A percentile compares a stretch with the other conserved stretches of the same genome.
Conservation (phyloP, 441 rosid species). For the Adansonia grandidieri region DNA sequence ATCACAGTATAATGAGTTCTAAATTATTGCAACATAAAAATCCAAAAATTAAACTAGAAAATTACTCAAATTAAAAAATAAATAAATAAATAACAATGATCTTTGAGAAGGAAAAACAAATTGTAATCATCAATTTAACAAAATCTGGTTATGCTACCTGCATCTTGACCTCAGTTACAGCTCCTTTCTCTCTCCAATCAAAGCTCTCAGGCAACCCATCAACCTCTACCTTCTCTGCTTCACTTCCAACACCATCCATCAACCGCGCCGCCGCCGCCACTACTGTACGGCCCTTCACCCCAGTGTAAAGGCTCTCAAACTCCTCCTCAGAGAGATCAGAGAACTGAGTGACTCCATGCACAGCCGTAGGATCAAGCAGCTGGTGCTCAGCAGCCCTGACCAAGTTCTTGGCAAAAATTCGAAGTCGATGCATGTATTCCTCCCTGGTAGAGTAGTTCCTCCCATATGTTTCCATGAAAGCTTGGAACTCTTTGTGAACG, state of each 20-base stretch:
- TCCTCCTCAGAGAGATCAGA: slow-evolving; percentile 80
- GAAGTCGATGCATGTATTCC: slow-evolving; percentile 75
- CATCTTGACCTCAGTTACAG: slow-evolving; percentile 77
- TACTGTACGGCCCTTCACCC: slow-evolving; percentile 35
- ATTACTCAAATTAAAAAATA: too few species aligned
- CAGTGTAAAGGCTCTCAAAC: slow-evolving; percentile 63
- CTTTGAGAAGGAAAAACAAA: too few species aligned
- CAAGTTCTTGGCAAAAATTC: slow-evolving; percentile 67
- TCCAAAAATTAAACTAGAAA: too few species aligned
- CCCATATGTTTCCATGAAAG: slow-evolving; percentile 57
- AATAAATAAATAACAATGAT: too few species aligned
- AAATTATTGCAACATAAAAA: too few species aligned
- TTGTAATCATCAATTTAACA: too few species aligned
- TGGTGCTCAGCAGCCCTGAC: slow-evolving; percentile 78
- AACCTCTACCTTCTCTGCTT: slow-evolving; percentile 37
- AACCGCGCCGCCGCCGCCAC: slow-evolving; percentile 3
- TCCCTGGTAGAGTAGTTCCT: slow-evolving; percentile 58
- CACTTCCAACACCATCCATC: slow-evolving; percentile 26
- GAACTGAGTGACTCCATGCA: slow-evolving; percentile 78
- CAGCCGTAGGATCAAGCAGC: slow-evolving; percentile 68
- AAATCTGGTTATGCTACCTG: slow-evolving; percentile 45
- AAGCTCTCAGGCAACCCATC: slow-evolving; percentile 63
- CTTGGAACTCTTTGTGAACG: slow-evolving; percentile 54
- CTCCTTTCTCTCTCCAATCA: slow-evolving; percentile 90
- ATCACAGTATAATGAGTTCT: too few species aligned